Evolutionary conservation across 1,284 basidiomycete genomes (phyloP), one percentile per base, ranked within the genome.

Genomic region (Sparassis latifolia): DNA sequence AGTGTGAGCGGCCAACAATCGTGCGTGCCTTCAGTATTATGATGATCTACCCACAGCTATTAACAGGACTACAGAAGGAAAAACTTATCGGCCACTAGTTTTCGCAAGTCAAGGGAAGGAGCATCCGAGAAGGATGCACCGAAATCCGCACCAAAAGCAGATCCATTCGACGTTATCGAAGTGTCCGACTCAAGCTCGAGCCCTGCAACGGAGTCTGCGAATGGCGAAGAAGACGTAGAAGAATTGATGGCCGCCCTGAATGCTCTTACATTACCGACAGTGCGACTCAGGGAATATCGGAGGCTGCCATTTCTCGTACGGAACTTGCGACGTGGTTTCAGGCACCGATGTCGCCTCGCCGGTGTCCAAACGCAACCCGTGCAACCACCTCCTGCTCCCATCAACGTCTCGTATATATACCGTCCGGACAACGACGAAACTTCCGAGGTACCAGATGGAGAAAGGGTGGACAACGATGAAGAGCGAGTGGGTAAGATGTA

Each of bases 301-400:
- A 42, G 52, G 33, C 66, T 83, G 2, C 82, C 83, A 0, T 85
- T 84, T 58, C 67, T 81, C 10, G 61, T 64, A 30, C 74, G 77
- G 5, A 79, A 77, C 54, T 57, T 85, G 10, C 69, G 72, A 5
- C 54, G 42, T 5, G 78, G 78, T 3, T 62, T 60, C 45, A 44
- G 12, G 37, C 51, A 10, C 49, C 52, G 43, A n/a, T 35, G 51
- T 42, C 40, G 33, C 30, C 39, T 29, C 45, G 53, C 4, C 9
- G 54, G 33, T 37, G 52, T 66, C 40, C 52, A 55, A 27, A 53
- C 48, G 9, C 45, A 42, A 46, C 45, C 51, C 38, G 51, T 33
- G 35, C 44, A 47, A 4, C 56, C 55, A 4, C 63, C 64, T 1
- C 43, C n/a, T 10, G 43, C 40, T 9, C 37, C 57, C 2, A 49